Percentiles rank a stretch among this genome's conserved stretches.
These are phyloP conservation scores for Trichoderma guizhouense DNA, from an alignment of 2,329 filamentous ascomycete species.

Conservation along the genomic window DNA sequence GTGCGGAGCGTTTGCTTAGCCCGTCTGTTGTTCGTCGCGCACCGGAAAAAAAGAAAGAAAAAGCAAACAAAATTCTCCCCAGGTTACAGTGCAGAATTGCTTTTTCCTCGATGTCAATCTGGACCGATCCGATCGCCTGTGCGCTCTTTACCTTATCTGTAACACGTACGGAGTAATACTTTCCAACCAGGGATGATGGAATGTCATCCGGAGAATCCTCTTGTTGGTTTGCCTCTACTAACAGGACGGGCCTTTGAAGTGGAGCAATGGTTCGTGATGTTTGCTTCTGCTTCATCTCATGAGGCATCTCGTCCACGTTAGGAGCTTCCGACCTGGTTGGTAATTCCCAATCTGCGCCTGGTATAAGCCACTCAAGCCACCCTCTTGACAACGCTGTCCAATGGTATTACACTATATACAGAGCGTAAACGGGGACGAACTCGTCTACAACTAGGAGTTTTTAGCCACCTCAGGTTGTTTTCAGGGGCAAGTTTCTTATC, in stretches of 20 bases:
- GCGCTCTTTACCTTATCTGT: constrained; percentile 12
- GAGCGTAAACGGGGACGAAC: neutral
- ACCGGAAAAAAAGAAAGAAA: neutral
- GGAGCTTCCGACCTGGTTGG: neutral
- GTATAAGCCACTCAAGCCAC: neutral
- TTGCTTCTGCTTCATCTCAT: neutral
- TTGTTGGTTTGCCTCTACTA: neutral
- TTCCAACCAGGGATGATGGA: neutral
- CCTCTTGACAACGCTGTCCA: neutral
- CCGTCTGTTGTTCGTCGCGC: neutral
- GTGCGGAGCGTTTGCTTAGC: neutral
- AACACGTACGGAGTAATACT: neutral
- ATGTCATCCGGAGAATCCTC: neutral
- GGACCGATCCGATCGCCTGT: constrained; percentile 13
- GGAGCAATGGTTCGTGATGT: neutral
- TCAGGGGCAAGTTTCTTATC: neutral
- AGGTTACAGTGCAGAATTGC: neutral
- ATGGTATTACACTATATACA: neutral
- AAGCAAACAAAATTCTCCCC: neutral
- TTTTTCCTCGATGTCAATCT: constrained; percentile 3
- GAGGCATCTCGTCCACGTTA: neutral
- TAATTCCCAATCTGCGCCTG: neutral
- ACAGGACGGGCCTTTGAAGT: neutral
- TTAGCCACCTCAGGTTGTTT: neutral
- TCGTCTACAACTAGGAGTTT: neutral